Evolutionary conservation across 345 rosid species (phyloP).

Genomic region (Lumnitzera racemosa): DNA sequence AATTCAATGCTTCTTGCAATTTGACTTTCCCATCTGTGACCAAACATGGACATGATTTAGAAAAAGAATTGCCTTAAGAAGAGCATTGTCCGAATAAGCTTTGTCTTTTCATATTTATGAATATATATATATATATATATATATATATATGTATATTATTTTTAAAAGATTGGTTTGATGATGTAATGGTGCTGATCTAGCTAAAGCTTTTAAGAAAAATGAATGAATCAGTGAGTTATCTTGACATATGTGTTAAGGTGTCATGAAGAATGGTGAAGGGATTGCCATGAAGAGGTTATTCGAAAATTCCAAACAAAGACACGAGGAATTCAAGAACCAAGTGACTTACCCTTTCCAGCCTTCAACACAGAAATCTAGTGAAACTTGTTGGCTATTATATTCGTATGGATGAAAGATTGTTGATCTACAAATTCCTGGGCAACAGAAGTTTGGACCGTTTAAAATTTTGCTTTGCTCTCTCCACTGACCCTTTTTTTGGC

Average conservation of each 20-base stretch:
- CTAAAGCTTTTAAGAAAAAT: no score
- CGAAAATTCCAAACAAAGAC: conserved; percentile 5
- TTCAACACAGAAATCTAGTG: conserved; percentile 10
- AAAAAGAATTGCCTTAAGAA: no score
- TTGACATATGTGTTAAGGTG: background rate
- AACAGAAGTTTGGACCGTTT: conserved; percentile 11
- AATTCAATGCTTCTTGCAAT: no score
- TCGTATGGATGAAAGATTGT: conserved; percentile 2
- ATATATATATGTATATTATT: no score
- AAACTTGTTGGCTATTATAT: conserved; percentile 6
- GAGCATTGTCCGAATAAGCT: no score
- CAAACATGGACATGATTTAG: no score
- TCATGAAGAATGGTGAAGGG: conserved; percentile 9
- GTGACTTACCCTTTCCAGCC: background rate
- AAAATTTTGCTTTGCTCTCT: conserved; percentile 4
- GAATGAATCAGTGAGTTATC: no score
- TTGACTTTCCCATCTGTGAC: no score
- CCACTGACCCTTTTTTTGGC: background rate
- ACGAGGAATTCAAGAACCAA: conserved; percentile 1
- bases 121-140: no score
- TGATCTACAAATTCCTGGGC: conserved; percentile 6
- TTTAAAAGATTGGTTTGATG: no score
- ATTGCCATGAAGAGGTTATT: conserved; percentile 13
- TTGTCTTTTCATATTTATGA: no score
- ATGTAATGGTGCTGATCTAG: no score